A percentile compares a stretch with the other conserved stretches of the same genome.
phyloP scores from a whole-genome alignment of 306 rosid species.

The Nissolia schottii region DNA sequence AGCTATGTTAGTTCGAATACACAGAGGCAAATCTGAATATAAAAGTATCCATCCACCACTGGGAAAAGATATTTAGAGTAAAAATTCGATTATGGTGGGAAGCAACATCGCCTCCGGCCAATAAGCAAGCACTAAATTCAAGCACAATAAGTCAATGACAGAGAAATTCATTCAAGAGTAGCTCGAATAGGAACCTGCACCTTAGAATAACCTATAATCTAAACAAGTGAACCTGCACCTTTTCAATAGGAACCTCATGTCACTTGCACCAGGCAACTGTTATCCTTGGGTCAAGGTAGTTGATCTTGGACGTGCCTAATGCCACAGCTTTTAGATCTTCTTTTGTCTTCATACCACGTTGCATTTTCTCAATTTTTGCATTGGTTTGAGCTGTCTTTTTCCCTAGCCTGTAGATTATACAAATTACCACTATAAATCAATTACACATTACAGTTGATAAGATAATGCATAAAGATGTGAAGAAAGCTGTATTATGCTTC shows the following conservation, averaged over 20 bases:
- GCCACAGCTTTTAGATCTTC: constrained; percentile 96
- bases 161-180: no score
- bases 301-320: constrained; percentile 90
- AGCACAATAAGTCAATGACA: no score
- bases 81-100: background rate
- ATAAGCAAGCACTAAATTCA: background rate
- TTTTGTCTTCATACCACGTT: constrained; percentile 74
- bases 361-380: constrained; percentile 73
- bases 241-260: constrained; percentile 94
- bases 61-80: background rate
- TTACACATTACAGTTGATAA: constrained; percentile 16
- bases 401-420: constrained; percentile 57
- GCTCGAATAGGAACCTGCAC: no score
- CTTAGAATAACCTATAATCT: no score
- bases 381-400: constrained; percentile 76
- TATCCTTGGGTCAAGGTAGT: constrained; percentile 97
- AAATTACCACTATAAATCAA: constrained; percentile 12
- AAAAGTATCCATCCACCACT: no score
- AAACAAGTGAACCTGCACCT: no score
- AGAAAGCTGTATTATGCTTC: constrained; percentile 58
- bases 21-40: no score
- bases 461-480: background rate
- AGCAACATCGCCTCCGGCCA: background rate
- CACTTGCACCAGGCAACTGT: constrained; percentile 99
- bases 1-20: no score